phyloP scores from a whole-genome alignment of 1,284 basidiomycete genomes.

The Puccinia horiana region DNA sequence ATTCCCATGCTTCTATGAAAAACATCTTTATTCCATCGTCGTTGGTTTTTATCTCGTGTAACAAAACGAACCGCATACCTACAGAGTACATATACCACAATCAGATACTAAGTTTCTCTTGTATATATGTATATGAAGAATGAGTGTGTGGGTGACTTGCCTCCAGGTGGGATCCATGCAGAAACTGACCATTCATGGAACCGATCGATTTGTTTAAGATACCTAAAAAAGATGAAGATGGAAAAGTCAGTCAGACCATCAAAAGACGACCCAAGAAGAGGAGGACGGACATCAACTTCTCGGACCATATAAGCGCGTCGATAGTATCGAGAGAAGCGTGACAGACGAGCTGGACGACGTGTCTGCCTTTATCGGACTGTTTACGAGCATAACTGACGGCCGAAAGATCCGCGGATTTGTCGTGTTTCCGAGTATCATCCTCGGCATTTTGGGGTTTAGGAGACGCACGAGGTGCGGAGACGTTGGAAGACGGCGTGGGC shows the following conservation, averaged over 20 bases:
- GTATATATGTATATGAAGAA: background rate
- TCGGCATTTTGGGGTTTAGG: too few relatives aligned
- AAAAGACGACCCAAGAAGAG: background rate
- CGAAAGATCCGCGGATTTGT: constrained; percentile 27
- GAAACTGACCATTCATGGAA: constrained; percentile 97
- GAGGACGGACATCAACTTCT: constrained; percentile 73
- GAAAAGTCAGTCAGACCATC: constrained; percentile 4
- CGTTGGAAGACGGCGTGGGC: too few relatives aligned
- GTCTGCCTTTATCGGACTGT: constrained; percentile 60
- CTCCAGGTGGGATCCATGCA: constrained; percentile 86
- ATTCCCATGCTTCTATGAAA: constrained; percentile 90
- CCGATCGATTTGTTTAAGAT: constrained; percentile 85
- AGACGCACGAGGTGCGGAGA: too few relatives aligned
- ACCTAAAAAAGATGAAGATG: constrained; percentile 65
- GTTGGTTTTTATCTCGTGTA: constrained; percentile 84
- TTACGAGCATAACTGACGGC: constrained; percentile 53
- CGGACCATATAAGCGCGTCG: constrained; percentile 83
- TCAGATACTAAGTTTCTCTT: too few relatives aligned
- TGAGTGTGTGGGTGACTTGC: constrained; percentile 63
- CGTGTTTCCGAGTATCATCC: too few relatives aligned
- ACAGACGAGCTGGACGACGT: constrained; percentile 95
- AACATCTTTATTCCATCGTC: constrained; percentile 90
- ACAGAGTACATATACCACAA: too few relatives aligned
- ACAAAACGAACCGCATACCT: constrained; percentile 87
- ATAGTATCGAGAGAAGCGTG: constrained; percentile 87